These are phyloP conservation scores for Paecilomyces niveus DNA, from an alignment of 2,329 filamentous ascomycete species.

Conservation along the genomic window DNA sequence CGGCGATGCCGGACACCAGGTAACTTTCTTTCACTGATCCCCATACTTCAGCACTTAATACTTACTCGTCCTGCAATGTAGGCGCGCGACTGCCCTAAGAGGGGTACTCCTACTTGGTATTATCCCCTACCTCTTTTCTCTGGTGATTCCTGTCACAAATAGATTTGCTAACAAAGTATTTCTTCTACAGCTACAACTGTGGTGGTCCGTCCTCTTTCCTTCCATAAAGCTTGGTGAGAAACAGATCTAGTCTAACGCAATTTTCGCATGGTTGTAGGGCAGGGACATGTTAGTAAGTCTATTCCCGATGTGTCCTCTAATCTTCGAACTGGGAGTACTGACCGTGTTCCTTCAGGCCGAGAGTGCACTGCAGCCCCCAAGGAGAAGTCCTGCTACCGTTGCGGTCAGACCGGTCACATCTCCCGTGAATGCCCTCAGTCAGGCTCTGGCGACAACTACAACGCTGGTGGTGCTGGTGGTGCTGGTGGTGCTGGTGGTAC, in stretches of 20 bases:
- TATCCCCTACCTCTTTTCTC: slow-evolving; percentile 20
- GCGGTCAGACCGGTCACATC: slow-evolving; percentile 78
- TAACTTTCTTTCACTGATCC: slow-evolving; percentile 37
- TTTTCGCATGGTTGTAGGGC: slow-evolving; percentile 31
- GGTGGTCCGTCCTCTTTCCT: slow-evolving; percentile 51
- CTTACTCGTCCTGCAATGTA: slow-evolving; percentile 27
- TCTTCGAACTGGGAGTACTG: slow-evolving; percentile 6
- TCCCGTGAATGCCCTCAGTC: slow-evolving; percentile 64
- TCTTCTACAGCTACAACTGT: slow-evolving; percentile 65
- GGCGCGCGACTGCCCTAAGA: slow-evolving; percentile 82
- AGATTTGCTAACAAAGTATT: slow-evolving; percentile 11
- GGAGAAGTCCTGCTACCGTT: slow-evolving; percentile 64
- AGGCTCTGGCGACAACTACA: slow-evolving; percentile 39
- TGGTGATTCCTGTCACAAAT: background rate
- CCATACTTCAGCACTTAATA: background rate
- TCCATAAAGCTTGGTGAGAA: background rate
- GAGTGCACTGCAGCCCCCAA: slow-evolving; percentile 86
- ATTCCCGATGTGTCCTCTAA: slow-evolving; percentile 3
- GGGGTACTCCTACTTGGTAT: slow-evolving; percentile 75
- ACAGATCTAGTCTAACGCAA: slow-evolving; percentile 18
- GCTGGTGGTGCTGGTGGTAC: slow-evolving; percentile 41
- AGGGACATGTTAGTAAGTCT: slow-evolving; percentile 70
- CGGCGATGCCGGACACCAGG: slow-evolving; percentile 68
- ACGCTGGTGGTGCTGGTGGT: slow-evolving; percentile 39
- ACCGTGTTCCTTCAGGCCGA: slow-evolving; percentile 53